Base-by-base conservation (phyloP, 257 asterid species). In the Nicotiana tabacum region DNA sequence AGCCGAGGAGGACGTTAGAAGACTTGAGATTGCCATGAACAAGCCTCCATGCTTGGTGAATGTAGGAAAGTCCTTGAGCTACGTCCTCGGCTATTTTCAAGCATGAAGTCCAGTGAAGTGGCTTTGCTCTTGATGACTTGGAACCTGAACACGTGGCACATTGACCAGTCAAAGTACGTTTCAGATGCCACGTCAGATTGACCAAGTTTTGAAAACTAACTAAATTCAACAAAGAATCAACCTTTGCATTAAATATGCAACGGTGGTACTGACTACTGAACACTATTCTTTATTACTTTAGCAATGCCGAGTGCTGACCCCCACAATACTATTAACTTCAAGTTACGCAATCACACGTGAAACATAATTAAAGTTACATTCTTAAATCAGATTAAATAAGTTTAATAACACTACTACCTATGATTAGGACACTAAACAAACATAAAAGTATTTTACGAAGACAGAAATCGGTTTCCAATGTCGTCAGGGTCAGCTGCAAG, bases 41-140 rank as follows among this genome's bases (percentile, higher is more conserved):
- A 4, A 95, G 99, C 85, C 97, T 85, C 93, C 98, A 92, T 0
- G 99, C 99, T 90, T 95, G 99, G 92, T 94, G 99, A 87, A 95
- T 92, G 90, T 89, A 95, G 83, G 96, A 87, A 43, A 95, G 97
- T 16, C 98, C 98, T 87, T 91, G 96, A 15, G 92, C 92, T 87
- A 89, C 80, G 7, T 93, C 97, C 81, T 93, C 96, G 15, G 97
- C 93, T 85, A 93, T 93, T 83, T 93, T 93, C 90, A 93, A 57
- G 87, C 96, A 91, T 18, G 97, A 93, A 29, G 97, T 93, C 97
- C 97, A 93, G 77, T 93, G 96, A 29, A 92, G 96, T 27, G 97
- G 92, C 48, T 87, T 91, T 4, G 96, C 93, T 85, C 91, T 93
- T 30, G 92, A 62, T 70, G 96, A 90, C 84, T 92, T 93, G n/a